A percentile compares a stretch with the other conserved stretches of the same genome.
phyloP scores from a whole-genome alignment of 2,329 filamentous ascomycete genomes.

The Fusarium heterosporum region DNA sequence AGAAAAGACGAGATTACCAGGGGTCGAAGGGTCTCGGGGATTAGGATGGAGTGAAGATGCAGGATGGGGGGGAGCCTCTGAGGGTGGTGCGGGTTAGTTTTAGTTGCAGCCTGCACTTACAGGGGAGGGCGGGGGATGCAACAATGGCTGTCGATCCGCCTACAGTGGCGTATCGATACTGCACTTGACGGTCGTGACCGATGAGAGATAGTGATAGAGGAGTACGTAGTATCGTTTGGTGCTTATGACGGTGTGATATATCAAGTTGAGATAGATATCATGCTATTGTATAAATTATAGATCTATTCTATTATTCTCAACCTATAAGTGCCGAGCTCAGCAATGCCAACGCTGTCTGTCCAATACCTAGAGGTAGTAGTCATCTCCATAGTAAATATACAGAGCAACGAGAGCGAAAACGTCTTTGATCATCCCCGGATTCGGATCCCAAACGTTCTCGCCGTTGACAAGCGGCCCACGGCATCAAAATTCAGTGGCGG shows the following conservation, averaged over 20 bases:
- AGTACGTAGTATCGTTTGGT: neutral
- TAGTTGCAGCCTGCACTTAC: neutral
- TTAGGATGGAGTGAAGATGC: slow-evolving; percentile 1
- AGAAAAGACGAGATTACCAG: slow-evolving; percentile 6
- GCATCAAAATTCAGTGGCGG: slow-evolving; percentile 18
- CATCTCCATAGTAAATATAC: neutral
- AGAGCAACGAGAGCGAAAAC: neutral
- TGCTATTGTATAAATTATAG: neutral
- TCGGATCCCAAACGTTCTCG: neutral
- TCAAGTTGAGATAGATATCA: neutral
- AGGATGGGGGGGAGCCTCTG: slow-evolving; percentile 11
- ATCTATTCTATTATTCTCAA: neutral
- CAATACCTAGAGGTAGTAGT: no score
- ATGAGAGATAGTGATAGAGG: neutral
- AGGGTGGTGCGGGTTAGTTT: slow-evolving; percentile 29
- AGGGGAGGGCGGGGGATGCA: slow-evolving; percentile 19
- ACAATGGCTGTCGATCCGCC: slow-evolving; percentile 28
- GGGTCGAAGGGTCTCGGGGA: slow-evolving; percentile 11
- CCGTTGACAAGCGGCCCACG: slow-evolving; percentile 16
- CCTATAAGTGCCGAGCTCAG: neutral
- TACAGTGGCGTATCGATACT: slow-evolving; percentile 18
- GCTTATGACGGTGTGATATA: neutral
- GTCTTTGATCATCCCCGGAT: slow-evolving; percentile 6
- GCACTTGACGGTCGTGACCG: neutral
- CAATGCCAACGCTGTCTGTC: neutral